Percentiles rank a stretch among this genome's conserved stretches.
These are phyloP conservation scores for Aspergillus diversus DNA, from an alignment of 495 filamentous ascomycete species.

Conservation along the genomic window DNA sequence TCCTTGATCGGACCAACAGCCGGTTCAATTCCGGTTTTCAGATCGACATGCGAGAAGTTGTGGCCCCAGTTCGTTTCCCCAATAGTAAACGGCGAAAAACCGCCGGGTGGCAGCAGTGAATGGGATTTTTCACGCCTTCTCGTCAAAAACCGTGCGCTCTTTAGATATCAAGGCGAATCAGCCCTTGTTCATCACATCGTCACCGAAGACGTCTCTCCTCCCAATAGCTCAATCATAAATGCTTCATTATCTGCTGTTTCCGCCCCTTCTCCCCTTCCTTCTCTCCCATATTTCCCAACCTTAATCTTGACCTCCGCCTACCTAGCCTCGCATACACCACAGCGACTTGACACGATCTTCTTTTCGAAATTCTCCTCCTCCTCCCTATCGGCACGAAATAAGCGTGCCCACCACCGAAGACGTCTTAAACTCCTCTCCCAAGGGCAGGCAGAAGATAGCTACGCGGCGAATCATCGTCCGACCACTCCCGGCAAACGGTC, in stretches of 20 bases:
- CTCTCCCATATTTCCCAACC: conserved; percentile 78
- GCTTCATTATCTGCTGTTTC: conserved; percentile 33
- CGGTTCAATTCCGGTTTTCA: conserved; percentile 48
- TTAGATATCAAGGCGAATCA: conserved; percentile 78
- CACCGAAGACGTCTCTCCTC: conserved; percentile 36
- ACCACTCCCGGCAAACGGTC: conserved; percentile 41
- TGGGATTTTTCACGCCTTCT: conserved; percentile 84
- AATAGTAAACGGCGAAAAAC: conserved; percentile 37
- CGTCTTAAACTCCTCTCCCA: conserved; percentile 50
- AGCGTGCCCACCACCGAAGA: conserved; percentile 61
- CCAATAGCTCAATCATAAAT: conserved; percentile 26
- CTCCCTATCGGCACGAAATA: conserved; percentile 48
- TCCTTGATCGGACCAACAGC: conserved; percentile 47
- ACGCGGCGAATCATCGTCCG: conserved; percentile 31
- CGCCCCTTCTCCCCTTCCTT: conserved; percentile 43
- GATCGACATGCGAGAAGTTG: conserved; percentile 60
- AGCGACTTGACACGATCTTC: conserved; percentile 74
- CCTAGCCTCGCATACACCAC: conserved; percentile 85
- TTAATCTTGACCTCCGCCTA: conserved; percentile 86
- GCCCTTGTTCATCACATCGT: conserved; percentile 73
- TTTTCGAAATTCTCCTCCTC: conserved; percentile 81
- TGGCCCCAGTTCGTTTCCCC: conserved; percentile 77
- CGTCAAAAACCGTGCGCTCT: conserved; percentile 69
- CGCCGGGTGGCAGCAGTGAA: conserved; percentile 51
- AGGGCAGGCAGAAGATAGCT: conserved; percentile 43